Conservation (phyloP, 441 rosid genomes). For the Croton laevigatus region DNA sequence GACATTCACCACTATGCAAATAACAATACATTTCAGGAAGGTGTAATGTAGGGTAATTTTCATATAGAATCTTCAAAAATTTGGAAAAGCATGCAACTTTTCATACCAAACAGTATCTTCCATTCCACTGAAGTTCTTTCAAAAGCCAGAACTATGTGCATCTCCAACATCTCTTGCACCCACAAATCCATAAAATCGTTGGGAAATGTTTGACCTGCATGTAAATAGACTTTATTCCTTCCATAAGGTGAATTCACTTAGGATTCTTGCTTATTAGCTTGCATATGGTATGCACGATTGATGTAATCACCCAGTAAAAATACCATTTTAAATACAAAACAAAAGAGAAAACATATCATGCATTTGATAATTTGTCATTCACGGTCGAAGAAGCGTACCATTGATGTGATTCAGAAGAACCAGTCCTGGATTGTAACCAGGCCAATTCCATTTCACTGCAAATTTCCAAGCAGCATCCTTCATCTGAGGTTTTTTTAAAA, state of each 20-base stretch:
- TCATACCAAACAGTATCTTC: slow-evolving; percentile 54
- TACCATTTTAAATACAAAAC: too few relatives aligned
- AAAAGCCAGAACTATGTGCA: slow-evolving; percentile 63
- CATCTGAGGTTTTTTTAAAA: slow-evolving; percentile 79
- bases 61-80: slow-evolving; percentile 34
- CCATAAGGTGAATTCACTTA: too few relatives aligned
- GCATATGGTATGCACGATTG: neutral
- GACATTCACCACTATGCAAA: too few relatives aligned
- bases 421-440: slow-evolving; percentile 64
- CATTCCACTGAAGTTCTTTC: slow-evolving; percentile 53
- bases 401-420: slow-evolving; percentile 39
- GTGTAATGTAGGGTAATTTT: slow-evolving; percentile 43
- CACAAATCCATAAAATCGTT: slow-evolving; percentile 36
- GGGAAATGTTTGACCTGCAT: slow-evolving; percentile 42
- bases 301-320: neutral
- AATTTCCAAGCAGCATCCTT: slow-evolving; percentile 69
- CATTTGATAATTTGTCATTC: neutral
- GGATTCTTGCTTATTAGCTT: too few relatives aligned
- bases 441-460: slow-evolving; percentile 67
- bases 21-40: slow-evolving; percentile 39
- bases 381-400: slow-evolving; percentile 26
- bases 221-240: neutral
- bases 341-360: too few relatives aligned
- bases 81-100: slow-evolving; percentile 37
- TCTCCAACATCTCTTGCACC: slow-evolving; percentile 63